phyloP scores from a whole-genome alignment of 1,284 basidiomycete species.

The Pseudozyma flocculosa region DNA sequence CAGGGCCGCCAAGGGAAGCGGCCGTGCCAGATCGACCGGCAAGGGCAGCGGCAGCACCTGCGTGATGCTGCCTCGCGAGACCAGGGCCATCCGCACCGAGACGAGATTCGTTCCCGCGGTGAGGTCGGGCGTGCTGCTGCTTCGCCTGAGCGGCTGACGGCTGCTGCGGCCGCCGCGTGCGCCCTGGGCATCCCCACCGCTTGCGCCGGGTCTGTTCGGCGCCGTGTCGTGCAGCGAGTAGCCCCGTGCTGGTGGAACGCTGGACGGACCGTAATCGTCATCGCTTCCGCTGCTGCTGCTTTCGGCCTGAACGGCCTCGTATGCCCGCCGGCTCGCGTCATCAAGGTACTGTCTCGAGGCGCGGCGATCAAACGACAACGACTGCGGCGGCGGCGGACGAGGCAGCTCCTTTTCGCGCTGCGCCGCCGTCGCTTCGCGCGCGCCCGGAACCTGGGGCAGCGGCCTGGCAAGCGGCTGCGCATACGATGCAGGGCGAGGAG shows the following conservation, averaged over 20 bases:
- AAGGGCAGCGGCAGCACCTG: constrained; percentile 30
- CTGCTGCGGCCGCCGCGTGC: no score
- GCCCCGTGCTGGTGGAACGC: no score
- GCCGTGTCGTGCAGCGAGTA: background rate
- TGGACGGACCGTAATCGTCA: no score
- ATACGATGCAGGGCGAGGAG: background rate
- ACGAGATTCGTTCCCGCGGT: constrained; percentile 7
- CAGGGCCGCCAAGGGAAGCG: constrained; percentile 23
- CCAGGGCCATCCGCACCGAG: constrained; percentile 23
- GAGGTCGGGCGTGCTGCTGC: background rate
- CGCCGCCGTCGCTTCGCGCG: background rate
- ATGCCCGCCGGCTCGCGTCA: constrained; percentile 1
- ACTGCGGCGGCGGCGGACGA: constrained; percentile 13
- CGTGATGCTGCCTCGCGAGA: constrained; percentile 25
- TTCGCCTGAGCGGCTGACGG: background rate
- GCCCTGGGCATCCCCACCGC: no score
- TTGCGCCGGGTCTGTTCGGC: background rate
- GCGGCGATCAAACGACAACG: constrained; percentile 22
- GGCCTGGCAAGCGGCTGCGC: background rate
- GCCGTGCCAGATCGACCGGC: constrained; percentile 15
- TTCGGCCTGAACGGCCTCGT: constrained; percentile 22
- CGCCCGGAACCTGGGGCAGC: background rate
- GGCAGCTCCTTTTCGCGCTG: constrained; percentile 19
- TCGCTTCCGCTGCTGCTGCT: constrained; percentile 21
- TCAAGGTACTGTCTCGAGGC: constrained; percentile 18